Base-by-base conservation (phyloP, 257 asterid genomes). In the Thymus mandschuricus region DNA sequence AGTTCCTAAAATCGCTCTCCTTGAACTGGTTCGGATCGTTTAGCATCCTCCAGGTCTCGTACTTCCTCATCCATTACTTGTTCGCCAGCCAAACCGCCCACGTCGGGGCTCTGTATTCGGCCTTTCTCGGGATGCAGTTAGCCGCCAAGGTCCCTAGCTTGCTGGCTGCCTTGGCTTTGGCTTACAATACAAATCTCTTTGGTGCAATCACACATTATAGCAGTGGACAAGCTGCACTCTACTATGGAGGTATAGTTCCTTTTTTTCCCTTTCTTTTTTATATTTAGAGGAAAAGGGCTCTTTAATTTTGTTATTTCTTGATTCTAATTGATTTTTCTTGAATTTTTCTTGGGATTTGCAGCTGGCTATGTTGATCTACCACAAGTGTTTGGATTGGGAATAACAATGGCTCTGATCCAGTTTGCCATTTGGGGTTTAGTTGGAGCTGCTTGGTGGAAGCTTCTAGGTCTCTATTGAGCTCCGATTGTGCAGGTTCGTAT, bases 1-100 rank as follows among this genome's bases (percentile, higher is more conserved):
- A 60, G 38, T 84, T 81, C 52, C 82, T 93, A 4, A 58, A 82
- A 35, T 84, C 93, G 1, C 75, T 77, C 3, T 83, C 94, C 3
- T 74, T 87, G 13, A 66, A 66, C 78, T 44, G 78, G 80, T 33
- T 81, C 50, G 95, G 90, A 6, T 71, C 96, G 0, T 91, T 94
- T 30, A 29, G 73, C 64, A 60, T 94, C 72, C 96, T 94, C 61
- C 97, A 94, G 60, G 3, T 77, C n/a, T 59, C 82, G 5, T 94
- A 91, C 71, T 94, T 94, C 85, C 78, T 87, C 70, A 80, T 86
- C 73, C 98, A 94, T 69, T 94, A 94, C 77, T 68, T 94, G 30
- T 94, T 93, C 64, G 98, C 98, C 1, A 80, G 98, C 51, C 97
- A 94, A 69, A 94, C 98, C 5, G 98, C 96, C 3, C 98, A 93